A percentile compares a stretch with the other conserved stretches of the same genome.
Evolutionary conservation across 2,329 filamentous ascomycete genomes (phyloP).

Genomic region (Nakataea oryzae): DNA sequence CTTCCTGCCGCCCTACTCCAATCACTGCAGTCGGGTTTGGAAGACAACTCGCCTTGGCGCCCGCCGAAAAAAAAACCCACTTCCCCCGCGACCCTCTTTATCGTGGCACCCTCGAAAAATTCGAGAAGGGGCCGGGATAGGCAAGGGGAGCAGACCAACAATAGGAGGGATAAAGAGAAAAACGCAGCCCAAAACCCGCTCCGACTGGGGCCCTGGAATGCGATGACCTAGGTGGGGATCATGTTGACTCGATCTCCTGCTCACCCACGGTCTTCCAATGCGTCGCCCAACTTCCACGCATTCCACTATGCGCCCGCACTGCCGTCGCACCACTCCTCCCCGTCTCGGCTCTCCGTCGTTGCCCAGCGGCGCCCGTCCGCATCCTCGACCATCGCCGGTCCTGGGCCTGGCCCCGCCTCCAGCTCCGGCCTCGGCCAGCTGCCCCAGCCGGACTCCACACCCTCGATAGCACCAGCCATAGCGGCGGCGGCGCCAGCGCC

Average conservation of each 20-base stretch:
- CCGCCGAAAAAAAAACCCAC: not conserved
- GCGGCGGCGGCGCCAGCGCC: not conserved
- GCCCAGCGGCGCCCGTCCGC: slow-evolving; percentile 8
- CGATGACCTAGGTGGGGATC: slow-evolving; percentile 28
- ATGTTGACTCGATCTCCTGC: slow-evolving; percentile 51
- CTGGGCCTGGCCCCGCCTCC: not conserved
- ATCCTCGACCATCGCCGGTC: slow-evolving; percentile 2
- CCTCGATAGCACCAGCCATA: not conserved
- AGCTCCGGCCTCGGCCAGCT: slow-evolving; percentile 16
- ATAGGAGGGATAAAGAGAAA: not conserved
- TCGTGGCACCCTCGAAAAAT: not conserved
- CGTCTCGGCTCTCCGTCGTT: slow-evolving; percentile 21
- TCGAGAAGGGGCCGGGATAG: not conserved
- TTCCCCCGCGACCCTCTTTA: not conserved
- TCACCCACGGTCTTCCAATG: slow-evolving; percentile 38
- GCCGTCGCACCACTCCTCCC: slow-evolving; percentile 21
- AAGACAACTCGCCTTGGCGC: not conserved
- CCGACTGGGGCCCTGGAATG: slow-evolving; percentile 9
- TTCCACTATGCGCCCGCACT: slow-evolving; percentile 35
- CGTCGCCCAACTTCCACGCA: slow-evolving; percentile 34
- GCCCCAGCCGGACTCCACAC: slow-evolving; percentile 9
- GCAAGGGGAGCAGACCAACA: not conserved
- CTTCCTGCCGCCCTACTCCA: not conserved
- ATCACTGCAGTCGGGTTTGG: not conserved
- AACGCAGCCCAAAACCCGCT: not conserved